Evolutionary conservation across 148 eudicot species (phyloP).

Genomic region (Polygonum maritimum): DNA sequence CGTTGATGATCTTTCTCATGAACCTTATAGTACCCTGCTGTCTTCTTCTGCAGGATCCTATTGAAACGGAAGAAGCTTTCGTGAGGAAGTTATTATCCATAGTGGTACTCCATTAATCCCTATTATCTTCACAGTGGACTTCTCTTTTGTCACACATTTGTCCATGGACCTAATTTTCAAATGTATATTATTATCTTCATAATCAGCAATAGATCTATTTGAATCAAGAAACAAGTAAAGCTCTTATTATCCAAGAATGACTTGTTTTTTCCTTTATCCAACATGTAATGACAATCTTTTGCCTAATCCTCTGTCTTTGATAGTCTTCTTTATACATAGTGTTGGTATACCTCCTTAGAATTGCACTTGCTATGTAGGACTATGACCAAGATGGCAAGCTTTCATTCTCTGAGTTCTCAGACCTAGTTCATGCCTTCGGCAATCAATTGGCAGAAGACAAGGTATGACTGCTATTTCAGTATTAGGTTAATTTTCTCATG

Average conservation of each 20-base stretch:
- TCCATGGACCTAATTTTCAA: neutral
- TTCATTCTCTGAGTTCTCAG: slow-evolving; percentile 68
- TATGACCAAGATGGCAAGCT: slow-evolving; percentile 72
- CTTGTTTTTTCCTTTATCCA: neutral
- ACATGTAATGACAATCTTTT: neutral
- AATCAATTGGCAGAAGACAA: slow-evolving; percentile 69
- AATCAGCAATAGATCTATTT: neutral
- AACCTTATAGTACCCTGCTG: slow-evolving; percentile 7
- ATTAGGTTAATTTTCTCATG: neutral
- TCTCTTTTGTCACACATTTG: neutral
- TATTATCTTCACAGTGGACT: slow-evolving; percentile 2
- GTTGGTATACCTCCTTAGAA: neutral
- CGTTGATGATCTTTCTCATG: slow-evolving; percentile 12
- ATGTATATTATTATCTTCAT: neutral
- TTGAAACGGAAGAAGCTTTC: slow-evolving; percentile 75
- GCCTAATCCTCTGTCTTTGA: neutral
- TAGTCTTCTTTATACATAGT: neutral
- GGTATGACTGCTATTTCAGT: slow-evolving; percentile 26
- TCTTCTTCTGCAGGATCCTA: slow-evolving; percentile 53
- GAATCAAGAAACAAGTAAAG: neutral
- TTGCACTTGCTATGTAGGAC: slow-evolving; percentile 43
- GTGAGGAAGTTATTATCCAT: slow-evolving; percentile 71
- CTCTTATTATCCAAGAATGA: neutral
- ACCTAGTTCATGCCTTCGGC: slow-evolving; percentile 76
- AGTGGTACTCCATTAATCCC: slow-evolving; percentile 41